Evolutionary conservation across 2,329 filamentous ascomycete genomes (phyloP), one percentile per base, ranked within the genome.

Genomic region (Cladophialophora carrionii): DNA sequence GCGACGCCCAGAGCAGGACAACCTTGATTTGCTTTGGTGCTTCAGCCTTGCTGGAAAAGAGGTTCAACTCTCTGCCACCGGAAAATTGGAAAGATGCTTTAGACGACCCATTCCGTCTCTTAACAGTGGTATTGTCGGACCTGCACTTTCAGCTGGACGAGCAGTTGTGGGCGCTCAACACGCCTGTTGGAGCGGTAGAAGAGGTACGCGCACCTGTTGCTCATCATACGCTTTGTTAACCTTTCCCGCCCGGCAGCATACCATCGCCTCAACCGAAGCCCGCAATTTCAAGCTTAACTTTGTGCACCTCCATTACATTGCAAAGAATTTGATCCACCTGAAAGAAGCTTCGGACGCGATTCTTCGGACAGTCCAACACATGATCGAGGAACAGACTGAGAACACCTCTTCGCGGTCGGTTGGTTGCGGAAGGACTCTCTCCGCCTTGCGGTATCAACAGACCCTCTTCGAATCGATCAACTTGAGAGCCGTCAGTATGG

Each of bases 251-350:
- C 22, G 24, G 9, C 17, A 59, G 57, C 24, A 59, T 48, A 41
- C 60, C 32, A 62, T 57, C 26, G 34, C 22, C 29, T 37, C 61
- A 2, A 32, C 41, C 4, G 57, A 26, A 17, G 49, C 46, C 14
- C 43, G 46, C 17, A 29, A 60, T n/a, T 60, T 60, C 48, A 22
- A 57, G 17, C 26, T 24, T n/a, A 70, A 76, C 46, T 72, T 73
- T 67, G 63, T 73, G 1, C 72, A 68, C 0, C 66, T 79, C 1
- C 76, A 79, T 68, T 77, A 76, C 51, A 71, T 78, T n/a, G 74
- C 77, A 7, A 78, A 78, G 63, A 74, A 79, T 55, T 70, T 72
- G 43, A 76, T 76, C 12, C 77, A 76, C 63, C 61, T 79, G 31
- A 73, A 72, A 20, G 77, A 79, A 69, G 74, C 75, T 20, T 73